Evolutionary conservation across 1,284 basidiomycete genomes (phyloP), one percentile per base, ranked within the genome.

Genomic region (Puccinia horiana): DNA sequence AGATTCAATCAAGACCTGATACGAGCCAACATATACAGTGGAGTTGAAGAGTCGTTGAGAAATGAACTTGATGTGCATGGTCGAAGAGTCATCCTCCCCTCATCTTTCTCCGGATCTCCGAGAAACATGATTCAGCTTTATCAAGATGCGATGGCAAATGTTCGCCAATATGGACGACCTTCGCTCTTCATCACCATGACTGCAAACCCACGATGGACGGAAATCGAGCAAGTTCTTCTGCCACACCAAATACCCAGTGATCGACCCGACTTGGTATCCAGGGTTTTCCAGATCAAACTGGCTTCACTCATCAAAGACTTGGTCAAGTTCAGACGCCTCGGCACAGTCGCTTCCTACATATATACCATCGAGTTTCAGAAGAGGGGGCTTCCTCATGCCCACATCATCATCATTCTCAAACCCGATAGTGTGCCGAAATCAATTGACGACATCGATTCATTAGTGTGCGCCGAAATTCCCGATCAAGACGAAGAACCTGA

Each of bases 351-450:
- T 16, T 20, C 61, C 11, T 61, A 69, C 49, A 6, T 78, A 0
- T 63, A 63, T 42, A 56, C 58, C 0, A 67, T 78, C 0, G 58
- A 78, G 18, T 90, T 89, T 76, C 90, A 90, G 83, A 90, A 90
- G 81, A 85, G 88, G 0, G 89, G 89, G 0, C 86, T 90, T 0
- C 89, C 89, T 2, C 89, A 90, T 75, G 87, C 88, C 83, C 90
- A 91, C 81, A 85, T 90, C 1, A 89, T 89, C 77, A 83, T 90
- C 1, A 77, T 77, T 1, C 35, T 77, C 8, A 12, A 61, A 29
- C 81, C 86, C 0, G 61, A 85, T 0, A 80, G 85, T 54, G 88
- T 88, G 61, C 83, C 89, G 2, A 77, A 76, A 0, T 87, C 85
- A 0, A 85, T 88, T 0, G 85, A 84, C 0, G 86, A 87, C 18